Evolutionary conservation across 305 asterid genomes (phyloP).

Genomic region (Caryopteris hybrid): DNA sequence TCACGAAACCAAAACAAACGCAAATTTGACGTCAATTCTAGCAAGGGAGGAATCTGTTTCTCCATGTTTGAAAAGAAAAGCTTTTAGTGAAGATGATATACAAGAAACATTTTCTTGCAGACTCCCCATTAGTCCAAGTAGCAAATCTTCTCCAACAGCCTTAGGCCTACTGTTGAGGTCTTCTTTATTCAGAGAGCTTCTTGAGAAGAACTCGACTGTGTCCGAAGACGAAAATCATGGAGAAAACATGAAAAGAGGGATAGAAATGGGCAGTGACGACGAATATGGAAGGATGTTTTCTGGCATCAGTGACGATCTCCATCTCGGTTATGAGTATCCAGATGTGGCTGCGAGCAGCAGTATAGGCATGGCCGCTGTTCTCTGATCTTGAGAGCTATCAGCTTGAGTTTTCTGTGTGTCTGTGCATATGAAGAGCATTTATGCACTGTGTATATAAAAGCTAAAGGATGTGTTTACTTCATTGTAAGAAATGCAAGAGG

Average conservation of each 20-base stretch:
- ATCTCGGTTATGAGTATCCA: slow-evolving; percentile 29
- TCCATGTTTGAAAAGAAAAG: slow-evolving; percentile 30
- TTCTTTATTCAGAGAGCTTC: slow-evolving; percentile 58
- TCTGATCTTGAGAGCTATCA: slow-evolving; percentile 1
- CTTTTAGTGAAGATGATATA: slow-evolving; percentile 33
- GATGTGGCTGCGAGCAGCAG: slow-evolving; percentile 15
- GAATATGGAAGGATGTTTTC: slow-evolving; percentile 33
- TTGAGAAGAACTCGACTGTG: slow-evolving; percentile 48
- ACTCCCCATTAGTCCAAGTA: slow-evolving; percentile 28
- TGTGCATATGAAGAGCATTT: slow-evolving; percentile 1
- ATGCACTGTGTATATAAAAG: not conserved
- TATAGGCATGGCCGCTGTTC: slow-evolving; percentile 19
- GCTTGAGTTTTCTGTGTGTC: not conserved
- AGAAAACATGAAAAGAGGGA: slow-evolving; percentile 7
- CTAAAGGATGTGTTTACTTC: not conserved
- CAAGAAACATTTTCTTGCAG: slow-evolving; percentile 29
- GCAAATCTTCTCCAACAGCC: slow-evolving; percentile 61
- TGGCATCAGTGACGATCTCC: slow-evolving; percentile 30
- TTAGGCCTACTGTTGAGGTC: slow-evolving; percentile 60
- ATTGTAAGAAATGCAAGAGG: too few species aligned
- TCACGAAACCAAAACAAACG: slow-evolving; percentile 32
- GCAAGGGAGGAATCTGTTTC: slow-evolving; percentile 27
- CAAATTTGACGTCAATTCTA: slow-evolving; percentile 14
- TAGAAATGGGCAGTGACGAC: slow-evolving; percentile 13
- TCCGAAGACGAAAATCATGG: slow-evolving; percentile 37